Conservation (phyloP, 495 filamentous ascomycete species). For the Poronia punctata region DNA sequence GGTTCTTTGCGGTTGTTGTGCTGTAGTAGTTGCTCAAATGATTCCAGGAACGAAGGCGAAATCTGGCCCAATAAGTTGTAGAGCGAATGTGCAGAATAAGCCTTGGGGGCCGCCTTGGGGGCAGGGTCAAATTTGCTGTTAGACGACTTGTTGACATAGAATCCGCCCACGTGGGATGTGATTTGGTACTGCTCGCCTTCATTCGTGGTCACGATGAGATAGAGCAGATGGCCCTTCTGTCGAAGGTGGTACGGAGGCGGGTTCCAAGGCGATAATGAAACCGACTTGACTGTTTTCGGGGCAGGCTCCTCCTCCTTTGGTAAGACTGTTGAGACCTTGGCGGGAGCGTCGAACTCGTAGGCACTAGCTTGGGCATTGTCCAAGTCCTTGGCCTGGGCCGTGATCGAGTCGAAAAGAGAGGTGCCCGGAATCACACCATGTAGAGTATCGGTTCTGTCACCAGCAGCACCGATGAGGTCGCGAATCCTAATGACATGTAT, state of each 20-base stretch:
- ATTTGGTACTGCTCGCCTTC: constrained; percentile 92
- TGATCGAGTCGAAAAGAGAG: constrained; percentile 76
- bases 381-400: constrained; percentile 36
- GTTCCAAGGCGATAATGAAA: constrained; percentile 91
- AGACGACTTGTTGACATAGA: constrained; percentile 91
- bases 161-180: constrained; percentile 86
- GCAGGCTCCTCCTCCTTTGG: constrained; percentile 55
- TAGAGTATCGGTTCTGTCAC: constrained; percentile 79
- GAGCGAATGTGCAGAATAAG: constrained; percentile 72
- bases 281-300: constrained; percentile 83
- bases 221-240: constrained; percentile 88
- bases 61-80: constrained; percentile 68
- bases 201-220: constrained; percentile 77
- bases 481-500: constrained; percentile 86
- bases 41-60: constrained; percentile 71
- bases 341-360: constrained; percentile 68
- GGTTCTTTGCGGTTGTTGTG: constrained; percentile 77
- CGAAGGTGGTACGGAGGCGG: constrained; percentile 86
- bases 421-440: constrained; percentile 81
- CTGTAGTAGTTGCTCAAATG: constrained; percentile 71
- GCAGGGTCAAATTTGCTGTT: constrained; percentile 89
- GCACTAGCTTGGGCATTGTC: constrained; percentile 51
- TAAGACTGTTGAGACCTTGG: constrained; percentile 62
- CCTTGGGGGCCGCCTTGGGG: constrained; percentile 63
- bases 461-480: constrained; percentile 87